Evolutionary conservation across 805 yeast genomes (phyloP), one percentile per base, ranked within the genome.

Genomic region (Clavispora vitiphila): DNA sequence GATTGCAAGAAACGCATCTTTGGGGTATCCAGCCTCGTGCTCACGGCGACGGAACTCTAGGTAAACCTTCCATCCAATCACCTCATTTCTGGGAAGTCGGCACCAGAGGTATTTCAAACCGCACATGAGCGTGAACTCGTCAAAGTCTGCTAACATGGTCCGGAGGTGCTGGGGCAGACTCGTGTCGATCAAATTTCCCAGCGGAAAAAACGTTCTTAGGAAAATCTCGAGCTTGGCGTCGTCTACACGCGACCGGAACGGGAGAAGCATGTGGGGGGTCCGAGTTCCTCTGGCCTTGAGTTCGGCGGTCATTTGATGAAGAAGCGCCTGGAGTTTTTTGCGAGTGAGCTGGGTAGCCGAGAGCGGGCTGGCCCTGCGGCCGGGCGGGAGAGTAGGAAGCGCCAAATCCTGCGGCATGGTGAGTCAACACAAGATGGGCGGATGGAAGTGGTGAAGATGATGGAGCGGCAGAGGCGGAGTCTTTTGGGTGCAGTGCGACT

Each of bases 31-130:
- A 1, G 79, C 77, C 41, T 80, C 81, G 30, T 70, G 69, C 56
- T 88, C 96, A 38, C 76, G 66, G 18, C 74, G 67, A 50, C 75
- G 81, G 58, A 83, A 89, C 42, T 81, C 78, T 20, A 80, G 68
- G 60, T 89, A 89, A 0, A 87, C 79, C 41, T 81, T 83, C 95
- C 96, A 88, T 0, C 96, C 93, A 34, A 89, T 80, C 23, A 89
- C 72, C 49, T 89, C 87, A 46, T 78, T 76, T 42, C 81, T 83
- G 8, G 91, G 91, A 16, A 90, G 62, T 44, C 97, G 70, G 46
- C 90, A 78, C 97, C 97, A 89, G 35, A 87, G 69, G 63, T 86
- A 89, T 57, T 87, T 88, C 44, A 89, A 67, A 1, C 83, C 83
- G 42, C 87, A 76, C 27, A 85, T 78, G 31, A 89, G 64, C 1